Conservation (phyloP, 2,329 filamentous ascomycete species). For the Ophiosphaerella herpotricha region DNA sequence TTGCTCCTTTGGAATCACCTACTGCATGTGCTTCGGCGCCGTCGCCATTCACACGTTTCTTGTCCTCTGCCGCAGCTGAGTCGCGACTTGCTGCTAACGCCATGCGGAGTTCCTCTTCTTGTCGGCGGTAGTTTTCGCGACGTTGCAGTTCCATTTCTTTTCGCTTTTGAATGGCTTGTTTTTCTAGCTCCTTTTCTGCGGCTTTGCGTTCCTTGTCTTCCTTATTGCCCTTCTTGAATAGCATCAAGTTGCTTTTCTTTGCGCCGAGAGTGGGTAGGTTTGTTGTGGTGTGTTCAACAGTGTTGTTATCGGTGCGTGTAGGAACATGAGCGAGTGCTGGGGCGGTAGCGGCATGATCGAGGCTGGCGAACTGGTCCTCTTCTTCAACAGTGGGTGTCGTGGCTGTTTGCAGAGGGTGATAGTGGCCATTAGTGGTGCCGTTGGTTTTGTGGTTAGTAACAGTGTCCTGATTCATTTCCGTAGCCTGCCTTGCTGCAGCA, state of each 20-base stretch:
- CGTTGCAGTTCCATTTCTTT: conserved; percentile 57
- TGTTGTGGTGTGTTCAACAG: conserved; percentile 40
- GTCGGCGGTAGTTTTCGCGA: conserved; percentile 60
- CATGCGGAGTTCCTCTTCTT: conserved; percentile 66
- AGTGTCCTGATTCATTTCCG: conserved; percentile 60
- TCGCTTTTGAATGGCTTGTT: conserved; percentile 51
- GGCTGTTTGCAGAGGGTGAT: conserved; percentile 41
- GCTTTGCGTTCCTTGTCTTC: conserved; percentile 65
- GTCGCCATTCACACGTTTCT: conserved; percentile 21
- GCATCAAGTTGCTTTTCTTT: conserved; percentile 38
- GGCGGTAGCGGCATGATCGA: conserved; percentile 71
- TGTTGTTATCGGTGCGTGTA: conserved; percentile 32
- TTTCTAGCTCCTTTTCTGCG: conserved; percentile 59
- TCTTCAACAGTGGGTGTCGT: conserved; percentile 49
- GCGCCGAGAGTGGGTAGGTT: conserved; percentile 41
- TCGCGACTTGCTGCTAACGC: conserved; percentile 70
- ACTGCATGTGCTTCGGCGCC: conserved; percentile 1
- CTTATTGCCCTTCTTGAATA: conserved; percentile 68
- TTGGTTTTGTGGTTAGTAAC: conserved; percentile 58
- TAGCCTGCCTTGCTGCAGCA: conserved; percentile 42
- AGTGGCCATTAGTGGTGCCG: conserved; percentile 43
- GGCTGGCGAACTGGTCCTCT: conserved; percentile 57
- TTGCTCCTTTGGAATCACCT: conserved; percentile 28
- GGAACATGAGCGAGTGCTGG: conserved; percentile 49
- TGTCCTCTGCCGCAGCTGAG: conserved; percentile 57